Evolutionary conservation across 2,329 filamentous ascomycete species (phyloP), one percentile per base, ranked within the genome.

Genomic region (Thelonectria discophora): DNA sequence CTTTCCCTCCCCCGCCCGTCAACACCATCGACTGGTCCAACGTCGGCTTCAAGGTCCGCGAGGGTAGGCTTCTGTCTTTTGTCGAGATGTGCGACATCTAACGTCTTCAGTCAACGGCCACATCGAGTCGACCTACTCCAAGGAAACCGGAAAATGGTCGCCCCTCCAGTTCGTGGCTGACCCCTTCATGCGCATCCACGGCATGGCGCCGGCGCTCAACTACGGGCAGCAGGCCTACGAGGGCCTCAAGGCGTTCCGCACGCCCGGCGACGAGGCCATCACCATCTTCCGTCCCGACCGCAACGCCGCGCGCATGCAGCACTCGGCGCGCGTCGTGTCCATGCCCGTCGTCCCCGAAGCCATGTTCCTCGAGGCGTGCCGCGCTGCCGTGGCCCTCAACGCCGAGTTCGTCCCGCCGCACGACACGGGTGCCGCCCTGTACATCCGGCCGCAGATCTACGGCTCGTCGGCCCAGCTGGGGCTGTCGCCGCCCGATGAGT

Each of bases 151-250:
- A 51, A 77, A 89, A 83, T 97, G 94, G 94, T 87, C 89, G 0
- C 77, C 88, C 13, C 93, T 92, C 24, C 81, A 85, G 65, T 97
- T 97, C 79, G 88, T 97, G 63, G 79, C 87, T 63, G 92, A 94
- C 71, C 94, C 94, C 7, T 94, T 86, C 81, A 87, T 98, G 71
- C 89, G 89, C 68, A 88, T 98, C 74, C 94, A 98, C 79, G 95
- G 94, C 77, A 95, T 99, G 92, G 90, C 94, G 0, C 94, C 95
- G 0, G 94, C 88, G 45, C 87, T 98, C 67, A 99, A 99, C 84
- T 99, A 99, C 78, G 93, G 94, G 60, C 93, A 97, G 76, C 95
- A 98, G 81, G 94, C 93, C 72, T 99, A 97, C 82, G 95, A 99
- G 77, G 95, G 95, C n/a, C 88, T 98, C 76, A 98, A 98, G 79